These are phyloP conservation scores for Boletus rubescentipes DNA, from an alignment of 768 basidiomycete genomes.

Conservation along the genomic window DNA sequence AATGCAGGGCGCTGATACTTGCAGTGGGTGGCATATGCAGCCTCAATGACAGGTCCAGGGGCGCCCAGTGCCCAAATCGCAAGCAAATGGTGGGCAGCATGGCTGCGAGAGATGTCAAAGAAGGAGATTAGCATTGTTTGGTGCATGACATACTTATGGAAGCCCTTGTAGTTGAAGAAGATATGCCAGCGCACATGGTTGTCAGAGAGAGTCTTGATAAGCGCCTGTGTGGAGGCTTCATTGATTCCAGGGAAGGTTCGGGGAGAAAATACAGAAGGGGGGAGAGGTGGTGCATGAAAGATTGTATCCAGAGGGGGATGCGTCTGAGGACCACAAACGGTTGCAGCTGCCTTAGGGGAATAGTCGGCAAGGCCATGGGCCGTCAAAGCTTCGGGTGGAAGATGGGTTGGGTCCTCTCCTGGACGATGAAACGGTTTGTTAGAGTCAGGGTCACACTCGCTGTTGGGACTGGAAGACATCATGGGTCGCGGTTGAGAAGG, in stretches of 20 bases:
- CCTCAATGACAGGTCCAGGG: conserved; percentile 38
- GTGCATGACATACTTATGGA: conserved; percentile 30
- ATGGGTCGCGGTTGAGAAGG: not conserved
- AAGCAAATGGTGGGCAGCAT: conserved; percentile 56
- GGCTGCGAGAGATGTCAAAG: conserved; percentile 36
- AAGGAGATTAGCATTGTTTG: conserved; percentile 5
- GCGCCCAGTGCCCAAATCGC: conserved; percentile 65
- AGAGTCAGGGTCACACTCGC: conserved; percentile 10
- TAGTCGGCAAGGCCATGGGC: conserved; percentile 24
- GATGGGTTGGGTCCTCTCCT: conserved; percentile 20
- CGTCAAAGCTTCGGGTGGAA: conserved; percentile 14
- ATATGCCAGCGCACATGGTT: conserved; percentile 55
- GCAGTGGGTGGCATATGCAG: conserved; percentile 43
- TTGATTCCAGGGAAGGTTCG: conserved; percentile 35
- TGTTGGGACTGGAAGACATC: conserved; percentile 12
- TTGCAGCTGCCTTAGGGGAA: conserved; percentile 19
- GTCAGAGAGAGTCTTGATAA: conserved; percentile 43
- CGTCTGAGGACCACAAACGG: not conserved
- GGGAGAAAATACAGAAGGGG: conserved; percentile 36
- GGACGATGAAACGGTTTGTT: conserved; percentile 17
- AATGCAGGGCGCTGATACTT: conserved; percentile 39
- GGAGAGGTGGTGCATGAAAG: conserved; percentile 25
- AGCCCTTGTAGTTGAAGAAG: conserved; percentile 46
- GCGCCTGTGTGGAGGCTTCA: conserved; percentile 38
- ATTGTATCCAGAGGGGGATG: conserved; percentile 17